Evolutionary conservation across 176 grass and related monocot genomes (phyloP), one percentile per base, ranked within the genome.

Genomic region (Rhynchospora pubera): DNA sequence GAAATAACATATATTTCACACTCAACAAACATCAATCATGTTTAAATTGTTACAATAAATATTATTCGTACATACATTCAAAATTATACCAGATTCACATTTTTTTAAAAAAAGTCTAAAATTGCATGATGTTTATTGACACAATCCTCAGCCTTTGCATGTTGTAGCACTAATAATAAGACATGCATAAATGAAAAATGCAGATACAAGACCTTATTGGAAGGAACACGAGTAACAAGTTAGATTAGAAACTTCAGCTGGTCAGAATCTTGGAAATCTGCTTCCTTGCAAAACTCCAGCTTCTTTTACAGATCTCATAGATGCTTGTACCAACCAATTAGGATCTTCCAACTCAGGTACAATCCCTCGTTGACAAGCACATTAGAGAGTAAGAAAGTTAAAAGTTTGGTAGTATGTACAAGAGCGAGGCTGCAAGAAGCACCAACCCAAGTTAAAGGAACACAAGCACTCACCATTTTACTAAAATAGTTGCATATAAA

Each of bases 361-460:
- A 60, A 79, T 51, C 87, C 85, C 93, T 21, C 84, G 85, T 90
- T 84, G 16, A 97, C 80, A 19, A 89, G 71, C 9, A 97, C 93
- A 87, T 87, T 93, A 68, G 93, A 90, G 90, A 48, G 89, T 93
- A 28, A 42, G 68, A 83, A 56, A 97, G 91, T 82, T 97, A 87
- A 77, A n/a, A 87, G 91, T 85, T 57, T 70, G 60, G 91, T 90
- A 42, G 89, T 93, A 83, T 62, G 16, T n/a, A 91, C 50, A 3
- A 88, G 79, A 97, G 80, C 60, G 90, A 50, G 59, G 57, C 82
- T 69, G 90, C 70, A 63, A 91, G 21, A 50, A 52, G 6, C 58
- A 93, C 76, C 77, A 87, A n/a, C 7, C 93, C 93, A 83, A 97
- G 87, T 77, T 79, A 73, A 74, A 93, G 84, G 87, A 84, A 91